A percentile compares a stretch with the other conserved stretches of the same genome.
Conservation (phyloP, 2,329 filamentous ascomycete genomes). For the Gaeumannomyces tritici region DNA sequence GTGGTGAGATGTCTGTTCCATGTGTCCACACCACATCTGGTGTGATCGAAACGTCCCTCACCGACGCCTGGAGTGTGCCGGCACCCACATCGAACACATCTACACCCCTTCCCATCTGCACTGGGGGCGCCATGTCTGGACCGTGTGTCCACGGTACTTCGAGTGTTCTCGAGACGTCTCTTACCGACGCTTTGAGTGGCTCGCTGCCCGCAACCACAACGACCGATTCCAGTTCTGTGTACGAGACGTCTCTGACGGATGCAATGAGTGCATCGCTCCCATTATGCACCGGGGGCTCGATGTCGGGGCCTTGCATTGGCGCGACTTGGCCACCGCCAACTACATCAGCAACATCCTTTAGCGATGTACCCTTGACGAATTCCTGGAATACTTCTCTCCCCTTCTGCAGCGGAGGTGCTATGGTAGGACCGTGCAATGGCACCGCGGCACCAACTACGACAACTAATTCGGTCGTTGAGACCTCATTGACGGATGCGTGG, state of each 20-base stretch:
- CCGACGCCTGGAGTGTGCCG: neutral
- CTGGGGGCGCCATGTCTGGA: neutral
- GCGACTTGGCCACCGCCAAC: neutral
- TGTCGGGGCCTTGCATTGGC: constrained; percentile 1
- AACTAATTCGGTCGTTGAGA: no score
- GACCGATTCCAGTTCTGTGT: neutral
- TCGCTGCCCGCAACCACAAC: neutral
- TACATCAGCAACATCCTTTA: neutral
- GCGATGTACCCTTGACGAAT: no score
- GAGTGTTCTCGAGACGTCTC: neutral
- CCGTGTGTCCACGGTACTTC: neutral
- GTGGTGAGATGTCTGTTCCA: neutral
- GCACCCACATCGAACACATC: no score
- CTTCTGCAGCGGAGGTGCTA: neutral
- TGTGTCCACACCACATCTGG: neutral
- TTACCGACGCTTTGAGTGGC: neutral
- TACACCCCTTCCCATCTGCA: neutral
- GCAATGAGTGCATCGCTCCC: neutral
- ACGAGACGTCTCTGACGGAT: neutral
- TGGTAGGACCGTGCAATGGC: neutral
- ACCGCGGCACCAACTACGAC: neutral
- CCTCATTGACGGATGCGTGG: neutral
- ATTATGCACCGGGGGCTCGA: neutral
- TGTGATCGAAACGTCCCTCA: neutral
- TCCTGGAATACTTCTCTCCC: neutral